A percentile compares a stretch with the other conserved stretches of the same genome.
Conservation (phyloP, 2,329 filamentous ascomycete species). For the Monascus ruber region DNA sequence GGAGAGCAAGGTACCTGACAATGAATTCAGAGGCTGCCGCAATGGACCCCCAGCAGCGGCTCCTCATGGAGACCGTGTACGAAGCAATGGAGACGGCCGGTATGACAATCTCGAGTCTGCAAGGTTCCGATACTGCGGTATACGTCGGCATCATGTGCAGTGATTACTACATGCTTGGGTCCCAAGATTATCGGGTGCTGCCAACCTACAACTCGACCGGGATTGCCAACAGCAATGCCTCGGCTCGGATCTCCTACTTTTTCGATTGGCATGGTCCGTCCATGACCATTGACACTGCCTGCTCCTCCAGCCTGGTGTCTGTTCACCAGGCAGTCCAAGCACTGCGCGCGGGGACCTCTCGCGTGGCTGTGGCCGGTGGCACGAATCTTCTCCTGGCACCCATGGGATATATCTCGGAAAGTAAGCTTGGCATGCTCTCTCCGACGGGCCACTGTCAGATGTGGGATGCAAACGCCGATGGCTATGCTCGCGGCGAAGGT, state of each 20-base stretch:
- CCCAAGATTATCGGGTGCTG: conserved; percentile 6
- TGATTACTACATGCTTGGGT: conserved; percentile 11
- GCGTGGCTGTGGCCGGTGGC: conserved; percentile 14
- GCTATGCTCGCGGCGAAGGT: conserved; percentile 42
- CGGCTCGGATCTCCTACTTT: conserved; percentile 21
- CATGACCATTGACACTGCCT: conserved; percentile 31
- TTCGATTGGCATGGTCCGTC: conserved; percentile 25
- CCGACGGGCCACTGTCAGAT: conserved; percentile 39
- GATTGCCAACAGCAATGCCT: conserved; percentile 17
- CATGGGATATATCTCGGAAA: conserved; percentile 10
- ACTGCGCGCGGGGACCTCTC: conserved; percentile 10
- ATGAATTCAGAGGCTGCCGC: conserved; percentile 25
- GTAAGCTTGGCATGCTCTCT: conserved; percentile 30
- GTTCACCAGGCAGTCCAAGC: conserved; percentile 13
- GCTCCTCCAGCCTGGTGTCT: conserved; percentile 21
- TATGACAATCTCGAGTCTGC: conserved; percentile 6
- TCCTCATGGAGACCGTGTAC: conserved; percentile 28
- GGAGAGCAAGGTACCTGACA: too few species aligned
- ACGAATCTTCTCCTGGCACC: conserved; percentile 17
- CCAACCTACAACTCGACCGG: conserved; percentile 10
- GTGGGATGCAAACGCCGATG: conserved; percentile 34
- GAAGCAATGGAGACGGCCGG: conserved; percentile 20
- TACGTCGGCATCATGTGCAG: conserved; percentile 13
- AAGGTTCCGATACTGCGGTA: conserved; percentile 13
- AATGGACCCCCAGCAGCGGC: conserved; percentile 16